Evolutionary conservation across 164 flowering plant species (phyloP).

Genomic region (Kingdonia uniflora): DNA sequence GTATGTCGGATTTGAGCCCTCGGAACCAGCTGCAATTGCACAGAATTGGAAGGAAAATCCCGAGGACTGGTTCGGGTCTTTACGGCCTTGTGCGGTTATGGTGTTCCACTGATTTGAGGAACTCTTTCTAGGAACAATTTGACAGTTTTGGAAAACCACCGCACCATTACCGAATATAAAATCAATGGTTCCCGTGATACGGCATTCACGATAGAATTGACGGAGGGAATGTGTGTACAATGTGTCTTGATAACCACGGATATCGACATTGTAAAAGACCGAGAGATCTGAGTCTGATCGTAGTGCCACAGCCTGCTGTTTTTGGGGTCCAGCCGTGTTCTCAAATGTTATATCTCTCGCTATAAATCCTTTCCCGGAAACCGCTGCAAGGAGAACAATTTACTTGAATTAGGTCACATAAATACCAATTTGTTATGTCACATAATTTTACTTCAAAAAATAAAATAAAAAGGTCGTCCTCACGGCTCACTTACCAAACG

Average conservation of each 20-base stretch:
- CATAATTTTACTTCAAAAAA: too few species aligned
- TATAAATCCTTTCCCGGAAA: conserved; percentile 40
- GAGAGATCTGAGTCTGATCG: conserved; percentile 42
- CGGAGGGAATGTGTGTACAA: conserved; percentile 51
- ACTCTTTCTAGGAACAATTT: conserved; percentile 46
- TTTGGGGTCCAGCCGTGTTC: conserved; percentile 51
- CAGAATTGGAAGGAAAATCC: conserved; percentile 79
- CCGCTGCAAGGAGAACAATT: conserved; percentile 22
- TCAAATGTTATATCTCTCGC: conserved; percentile 43
- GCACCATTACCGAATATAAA: conserved; percentile 82
- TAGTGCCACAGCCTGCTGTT: conserved; percentile 49
- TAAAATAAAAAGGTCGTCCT: too few species aligned
- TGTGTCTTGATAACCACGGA: conserved; percentile 49
- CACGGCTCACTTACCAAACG: conserved; percentile 36
- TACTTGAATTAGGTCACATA: too few species aligned
- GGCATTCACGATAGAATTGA: conserved; percentile 80
- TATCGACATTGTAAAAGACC: conserved; percentile 26
- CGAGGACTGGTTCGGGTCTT: conserved; percentile 44
- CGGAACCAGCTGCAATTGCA: conserved; percentile 54
- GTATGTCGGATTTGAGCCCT: conserved; percentile 46
- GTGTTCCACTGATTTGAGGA: conserved; percentile 73
- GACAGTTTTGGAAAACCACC: conserved; percentile 65
- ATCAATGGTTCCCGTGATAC: conserved; percentile 70
- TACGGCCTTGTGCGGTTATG: conserved; percentile 79
- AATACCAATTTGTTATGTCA: too few species aligned